Evolutionary conservation across 1,284 basidiomycete species (phyloP).

Genomic region (Ustilago vetiveriae): DNA sequence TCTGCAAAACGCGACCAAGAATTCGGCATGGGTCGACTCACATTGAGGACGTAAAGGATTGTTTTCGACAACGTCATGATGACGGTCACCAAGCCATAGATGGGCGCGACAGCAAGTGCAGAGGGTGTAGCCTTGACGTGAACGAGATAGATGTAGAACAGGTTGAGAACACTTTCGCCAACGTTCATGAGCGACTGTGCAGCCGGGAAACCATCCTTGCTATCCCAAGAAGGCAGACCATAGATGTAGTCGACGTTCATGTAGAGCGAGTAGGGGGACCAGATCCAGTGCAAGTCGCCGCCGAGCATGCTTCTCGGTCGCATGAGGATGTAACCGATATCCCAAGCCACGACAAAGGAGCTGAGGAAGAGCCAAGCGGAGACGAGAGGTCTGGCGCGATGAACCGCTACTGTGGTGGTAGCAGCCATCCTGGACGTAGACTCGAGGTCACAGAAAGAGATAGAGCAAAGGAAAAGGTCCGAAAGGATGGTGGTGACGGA

Average conservation of each 20-base stretch:
- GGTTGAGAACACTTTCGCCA: conserved; percentile 79
- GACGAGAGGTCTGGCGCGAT: conserved; percentile 31
- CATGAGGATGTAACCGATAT: conserved; percentile 54
- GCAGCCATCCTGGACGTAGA: conserved; percentile 16
- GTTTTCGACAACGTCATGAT: conserved; percentile 86
- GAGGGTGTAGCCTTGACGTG: conserved; percentile 70
- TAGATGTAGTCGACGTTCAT: conserved; percentile 81
- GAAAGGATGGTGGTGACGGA: neutral
- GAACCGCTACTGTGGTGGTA: conserved; percentile 14
- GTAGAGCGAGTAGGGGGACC: conserved; percentile 70
- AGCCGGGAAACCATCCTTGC: conserved; percentile 81
- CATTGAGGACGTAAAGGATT: conserved; percentile 71
- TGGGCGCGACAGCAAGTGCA: conserved; percentile 72
- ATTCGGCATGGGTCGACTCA: conserved; percentile 3
- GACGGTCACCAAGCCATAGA: conserved; percentile 79
- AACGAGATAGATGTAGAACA: conserved; percentile 77
- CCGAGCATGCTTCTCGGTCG: conserved; percentile 67
- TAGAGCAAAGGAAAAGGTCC: too few species aligned
- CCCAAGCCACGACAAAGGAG: conserved; percentile 49
- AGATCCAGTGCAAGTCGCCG: conserved; percentile 66
- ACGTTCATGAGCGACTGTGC: conserved; percentile 85
- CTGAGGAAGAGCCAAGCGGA: conserved; percentile 45
- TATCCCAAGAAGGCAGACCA: conserved; percentile 74
- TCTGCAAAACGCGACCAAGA: neutral
- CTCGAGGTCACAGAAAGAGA: neutral